A percentile compares a stretch with the other conserved stretches of the same genome.
These are phyloP conservation scores for Williopsis jadinii DNA, from an alignment of 1,139 yeast species.

Conservation along the genomic window DNA sequence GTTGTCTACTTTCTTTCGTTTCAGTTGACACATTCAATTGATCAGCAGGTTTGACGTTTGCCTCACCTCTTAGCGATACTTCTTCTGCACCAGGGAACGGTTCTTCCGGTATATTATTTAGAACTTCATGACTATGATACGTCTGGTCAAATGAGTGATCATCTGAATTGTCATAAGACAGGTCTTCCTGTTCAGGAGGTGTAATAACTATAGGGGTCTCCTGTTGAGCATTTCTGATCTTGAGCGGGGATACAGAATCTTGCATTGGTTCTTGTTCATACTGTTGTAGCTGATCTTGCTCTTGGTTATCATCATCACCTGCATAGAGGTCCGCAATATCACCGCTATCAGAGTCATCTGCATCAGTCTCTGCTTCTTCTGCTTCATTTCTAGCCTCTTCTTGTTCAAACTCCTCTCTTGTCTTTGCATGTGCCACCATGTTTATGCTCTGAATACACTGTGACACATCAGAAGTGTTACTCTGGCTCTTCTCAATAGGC, in stretches of 20 bases:
- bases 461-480: not conserved
- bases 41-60: no score
- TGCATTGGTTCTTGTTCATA: no score
- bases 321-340: conserved; percentile 18
- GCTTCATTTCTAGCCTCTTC: conserved; percentile 1
- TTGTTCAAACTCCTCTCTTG: not conserved
- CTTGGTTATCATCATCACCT: conserved; percentile 4
- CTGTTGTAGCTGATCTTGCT: no score
- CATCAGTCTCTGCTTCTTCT: conserved; percentile 10
- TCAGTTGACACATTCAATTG: no score
- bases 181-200: conserved; percentile 9
- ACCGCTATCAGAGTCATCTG: conserved; percentile 9
- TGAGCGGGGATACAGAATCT: no score
- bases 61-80: no score
- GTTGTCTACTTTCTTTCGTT: conserved; percentile 6
- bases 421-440: conserved; percentile 17
- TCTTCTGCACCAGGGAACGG: conserved; percentile 9
- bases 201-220: conserved; percentile 3
- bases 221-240: no score
- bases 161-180: conserved; percentile 16
- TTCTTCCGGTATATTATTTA: not conserved
- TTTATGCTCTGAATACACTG: conserved; percentile 13
- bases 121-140: conserved; percentile 3
- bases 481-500: not conserved
- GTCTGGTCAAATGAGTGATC: conserved; percentile 10